These are phyloP conservation scores for Xylaria palmicola DNA, from an alignment of 495 filamentous ascomycete species.

Conservation along the genomic window DNA sequence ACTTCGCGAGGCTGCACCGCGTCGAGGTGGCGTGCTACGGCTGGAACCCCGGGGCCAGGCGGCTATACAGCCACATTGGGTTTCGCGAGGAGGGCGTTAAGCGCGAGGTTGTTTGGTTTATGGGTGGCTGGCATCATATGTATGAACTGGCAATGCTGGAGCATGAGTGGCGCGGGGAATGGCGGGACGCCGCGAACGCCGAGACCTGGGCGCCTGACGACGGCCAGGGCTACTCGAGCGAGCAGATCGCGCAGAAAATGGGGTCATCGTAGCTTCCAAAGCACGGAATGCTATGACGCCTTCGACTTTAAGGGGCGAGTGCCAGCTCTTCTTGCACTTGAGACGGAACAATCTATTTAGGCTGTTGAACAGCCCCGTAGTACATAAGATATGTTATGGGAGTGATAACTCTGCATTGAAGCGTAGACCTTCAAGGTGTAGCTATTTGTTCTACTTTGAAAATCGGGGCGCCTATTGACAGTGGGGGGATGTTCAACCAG, in stretches of 20 bases:
- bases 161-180: slow-evolving; percentile 24
- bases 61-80: slow-evolving; percentile 42
- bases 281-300: neutral
- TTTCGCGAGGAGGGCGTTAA: slow-evolving; percentile 43
- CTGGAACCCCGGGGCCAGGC: slow-evolving; percentile 40
- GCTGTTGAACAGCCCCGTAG: neutral
- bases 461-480: neutral
- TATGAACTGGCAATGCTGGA: slow-evolving; percentile 41
- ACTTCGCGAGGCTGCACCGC: slow-evolving; percentile 39
- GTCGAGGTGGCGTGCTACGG: slow-evolving; percentile 32
- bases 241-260: slow-evolving; percentile 5
- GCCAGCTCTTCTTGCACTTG: neutral
- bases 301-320: neutral
- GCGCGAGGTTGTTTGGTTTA: slow-evolving; percentile 39
- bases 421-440: neutral
- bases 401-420: neutral
- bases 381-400: neutral
- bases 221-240: neutral
- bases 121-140: slow-evolving; percentile 41
- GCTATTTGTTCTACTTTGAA: neutral
- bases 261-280: neutral
- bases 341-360: neutral
- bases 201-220: neutral
- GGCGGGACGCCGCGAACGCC: neutral
- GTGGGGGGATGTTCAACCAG: neutral